phyloP scores from a whole-genome alignment of 805 yeast genomes.

The Teunomyces barrocoloradensis region DNA sequence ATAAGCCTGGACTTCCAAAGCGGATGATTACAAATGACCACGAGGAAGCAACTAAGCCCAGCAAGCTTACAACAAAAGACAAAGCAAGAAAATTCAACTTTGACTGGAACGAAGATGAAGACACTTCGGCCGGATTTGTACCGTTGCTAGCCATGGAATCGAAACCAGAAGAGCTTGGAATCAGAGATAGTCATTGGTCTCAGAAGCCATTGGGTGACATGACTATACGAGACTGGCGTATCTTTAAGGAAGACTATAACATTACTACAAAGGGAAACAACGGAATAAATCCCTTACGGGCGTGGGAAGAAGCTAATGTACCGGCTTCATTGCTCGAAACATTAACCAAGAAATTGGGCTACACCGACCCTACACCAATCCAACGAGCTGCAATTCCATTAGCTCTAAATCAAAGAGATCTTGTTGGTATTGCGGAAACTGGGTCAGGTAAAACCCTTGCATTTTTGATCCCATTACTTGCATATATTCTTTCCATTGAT shows the following conservation, averaged over 20 bases:
- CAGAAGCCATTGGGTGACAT: constrained; percentile 61
- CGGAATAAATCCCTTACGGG: constrained; percentile 59
- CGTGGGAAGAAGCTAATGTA: constrained; percentile 66
- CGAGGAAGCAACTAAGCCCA: neutral
- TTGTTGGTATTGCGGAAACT: constrained; percentile 91
- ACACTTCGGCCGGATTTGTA: constrained; percentile 49
- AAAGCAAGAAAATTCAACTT: constrained; percentile 49
- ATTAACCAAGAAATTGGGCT: constrained; percentile 42
- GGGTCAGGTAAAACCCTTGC: constrained; percentile 95
- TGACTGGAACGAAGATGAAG: constrained; percentile 68
- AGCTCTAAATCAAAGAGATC: constrained; percentile 56
- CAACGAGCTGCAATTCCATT: constrained; percentile 87
- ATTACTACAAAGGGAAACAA: constrained; percentile 52
- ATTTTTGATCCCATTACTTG: constrained; percentile 69
- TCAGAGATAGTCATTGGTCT: constrained; percentile 55
- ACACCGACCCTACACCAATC: constrained; percentile 77
- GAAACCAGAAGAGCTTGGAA: constrained; percentile 1
- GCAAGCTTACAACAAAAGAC: neutral
- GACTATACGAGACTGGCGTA: constrained; percentile 88
- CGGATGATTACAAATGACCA: constrained; percentile 1
- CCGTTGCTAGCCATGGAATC: constrained; percentile 33
- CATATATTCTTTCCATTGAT: constrained; percentile 44
- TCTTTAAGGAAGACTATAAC: constrained; percentile 72
- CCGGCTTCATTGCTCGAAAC: constrained; percentile 32
- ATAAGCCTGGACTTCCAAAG: neutral